phyloP scores from a whole-genome alignment of 257 asterid species.

The Lantana camara region DNA sequence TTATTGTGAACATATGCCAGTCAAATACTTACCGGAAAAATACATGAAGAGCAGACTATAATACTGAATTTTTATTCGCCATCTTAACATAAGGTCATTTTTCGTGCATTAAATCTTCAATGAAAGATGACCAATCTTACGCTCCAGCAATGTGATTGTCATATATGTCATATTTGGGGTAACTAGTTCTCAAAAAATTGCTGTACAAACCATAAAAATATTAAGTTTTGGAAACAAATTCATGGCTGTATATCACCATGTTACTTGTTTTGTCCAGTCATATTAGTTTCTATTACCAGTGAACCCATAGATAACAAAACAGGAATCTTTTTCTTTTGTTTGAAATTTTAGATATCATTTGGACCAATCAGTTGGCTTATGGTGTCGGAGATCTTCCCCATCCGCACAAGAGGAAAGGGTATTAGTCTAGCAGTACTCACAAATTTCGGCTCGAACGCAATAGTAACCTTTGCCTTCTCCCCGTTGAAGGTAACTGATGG shows the following conservation, averaged over 20 bases:
- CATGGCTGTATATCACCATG: not conserved
- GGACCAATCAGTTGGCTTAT: conserved; percentile 99
- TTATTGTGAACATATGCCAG: no score
- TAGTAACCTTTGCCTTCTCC: conserved; percentile 92
- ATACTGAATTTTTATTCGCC: no score
- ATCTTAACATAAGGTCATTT: no score
- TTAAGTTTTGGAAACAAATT: no score
- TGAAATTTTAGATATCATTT: conserved; percentile 72
- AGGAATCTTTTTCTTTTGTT: not conserved
- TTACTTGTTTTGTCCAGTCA: not conserved
- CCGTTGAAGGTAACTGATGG: conserved; percentile 70
- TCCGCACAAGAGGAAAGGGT: conserved; percentile 96
- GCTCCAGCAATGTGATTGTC: no score
- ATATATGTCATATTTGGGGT: no score
- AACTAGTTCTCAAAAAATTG: no score
- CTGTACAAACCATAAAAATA: no score
- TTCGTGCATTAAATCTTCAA: no score
- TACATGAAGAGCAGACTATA: no score
- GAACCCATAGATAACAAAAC: not conserved
- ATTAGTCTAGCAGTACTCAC: conserved; percentile 97
- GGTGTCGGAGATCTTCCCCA: conserved; percentile 98
- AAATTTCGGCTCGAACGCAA: conserved; percentile 92
- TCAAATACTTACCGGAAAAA: no score
- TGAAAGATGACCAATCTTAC: no score
- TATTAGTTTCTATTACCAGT: not conserved